These are phyloP conservation scores for Arctostaphylos glauca DNA, from an alignment of 148 eudicot species.

Conservation along the genomic window DNA sequence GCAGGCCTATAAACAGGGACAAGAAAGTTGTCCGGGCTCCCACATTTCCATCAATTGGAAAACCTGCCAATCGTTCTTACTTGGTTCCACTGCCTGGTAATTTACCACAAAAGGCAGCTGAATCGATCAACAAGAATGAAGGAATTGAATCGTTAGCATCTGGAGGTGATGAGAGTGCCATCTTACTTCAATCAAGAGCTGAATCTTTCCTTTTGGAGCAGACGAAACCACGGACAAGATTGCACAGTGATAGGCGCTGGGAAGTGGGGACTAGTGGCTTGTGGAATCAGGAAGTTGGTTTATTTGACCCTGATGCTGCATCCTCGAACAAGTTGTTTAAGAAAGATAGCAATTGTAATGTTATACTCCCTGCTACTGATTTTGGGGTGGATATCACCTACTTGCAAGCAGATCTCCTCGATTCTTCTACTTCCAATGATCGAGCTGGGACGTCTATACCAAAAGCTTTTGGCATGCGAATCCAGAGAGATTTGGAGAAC, in stretches of 20 bases:
- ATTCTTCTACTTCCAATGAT: not conserved
- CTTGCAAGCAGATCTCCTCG: constrained; percentile 1
- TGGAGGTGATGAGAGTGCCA: constrained; percentile 28
- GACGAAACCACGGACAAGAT: not conserved
- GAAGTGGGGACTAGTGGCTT: not conserved
- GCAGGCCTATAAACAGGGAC: constrained; percentile 25
- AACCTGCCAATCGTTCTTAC: constrained; percentile 26
- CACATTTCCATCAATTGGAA: constrained; percentile 27
- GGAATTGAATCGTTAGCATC: constrained; percentile 21
- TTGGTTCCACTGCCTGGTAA: constrained; percentile 26
- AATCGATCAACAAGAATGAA: constrained; percentile 25
- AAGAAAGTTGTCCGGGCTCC: constrained; percentile 26
- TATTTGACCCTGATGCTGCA: not conserved
- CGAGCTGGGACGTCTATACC: not conserved
- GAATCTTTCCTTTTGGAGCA: constrained; percentile 16
- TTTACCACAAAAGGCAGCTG: constrained; percentile 23
- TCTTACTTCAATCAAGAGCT: constrained; percentile 30
- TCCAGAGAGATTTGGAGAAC: constrained; percentile 31
- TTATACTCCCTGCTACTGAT: not conserved
- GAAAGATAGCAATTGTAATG: not conserved
- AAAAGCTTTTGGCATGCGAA: constrained; percentile 8
- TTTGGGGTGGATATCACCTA: not conserved
- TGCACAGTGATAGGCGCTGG: not conserved
- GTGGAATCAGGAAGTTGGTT: not conserved
- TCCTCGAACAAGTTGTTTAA: not conserved